Base-by-base conservation (phyloP, 805 yeast species). In the Blastobotrys americana region DNA sequence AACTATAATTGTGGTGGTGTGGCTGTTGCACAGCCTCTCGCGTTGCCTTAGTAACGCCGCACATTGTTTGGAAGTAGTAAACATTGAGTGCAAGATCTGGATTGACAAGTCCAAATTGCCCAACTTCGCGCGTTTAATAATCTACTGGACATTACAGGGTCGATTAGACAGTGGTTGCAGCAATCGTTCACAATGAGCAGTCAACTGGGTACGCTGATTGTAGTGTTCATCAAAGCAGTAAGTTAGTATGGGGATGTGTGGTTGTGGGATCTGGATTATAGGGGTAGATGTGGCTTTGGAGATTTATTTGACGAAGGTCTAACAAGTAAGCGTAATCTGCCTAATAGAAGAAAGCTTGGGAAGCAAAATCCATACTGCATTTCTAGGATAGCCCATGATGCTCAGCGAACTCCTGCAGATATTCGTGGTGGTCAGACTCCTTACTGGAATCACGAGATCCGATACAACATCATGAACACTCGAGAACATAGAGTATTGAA, bases 381-480 rank as follows among this genome's bases (percentile, higher is more conserved):
- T 4, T 71, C 85, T 9, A 69, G 97, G 45, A 71, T 93, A 3
- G 90, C 89, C 22, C 86, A 85, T 48, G 76, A 77, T 55, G 90
- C 94, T 6, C 80, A 84, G 51, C 78, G 82, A 56, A 86, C 97
- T 1, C 80, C 78, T 28, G 73, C 86, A 0, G 79, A 84, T 47
- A 74, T 77, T 42, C 68, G 97, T 53, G 98, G 96, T 1, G 98
- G 98, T 1, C 98, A 93, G 60, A 83, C 85, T 3, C 98, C 98
- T 1, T 76, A 71, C 17, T 93, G 97, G 86, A 68, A 65, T 47
- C 61, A 64, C 38, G 68, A 65, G 46, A 58, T 56, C 17, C 54
- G 68, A n/a, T 65, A 61, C 53, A 49, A 53, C 21, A 52, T 64
- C 23, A 22, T 38, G 22, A 50, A 50, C 20, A 55, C 54, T 17